Percentiles rank a stretch among this genome's conserved stretches.
Evolutionary conservation across 2,329 filamentous ascomycete genomes (phyloP).

Genomic region (Apiospora kogelbergensis): DNA sequence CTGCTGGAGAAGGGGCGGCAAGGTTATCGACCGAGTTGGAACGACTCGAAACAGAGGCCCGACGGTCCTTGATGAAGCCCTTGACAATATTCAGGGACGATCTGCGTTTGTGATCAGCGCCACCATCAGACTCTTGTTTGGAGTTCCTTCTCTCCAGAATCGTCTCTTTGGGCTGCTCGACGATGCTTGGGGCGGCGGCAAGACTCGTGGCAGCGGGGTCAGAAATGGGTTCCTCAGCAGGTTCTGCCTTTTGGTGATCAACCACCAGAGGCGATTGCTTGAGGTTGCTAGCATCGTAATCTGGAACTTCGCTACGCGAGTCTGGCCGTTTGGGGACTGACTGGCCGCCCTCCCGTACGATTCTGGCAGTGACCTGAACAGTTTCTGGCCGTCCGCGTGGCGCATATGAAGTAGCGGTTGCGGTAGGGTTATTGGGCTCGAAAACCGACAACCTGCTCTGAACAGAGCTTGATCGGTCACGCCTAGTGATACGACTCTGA

Average conservation of each 20-base stretch:
- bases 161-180: slow-evolving; percentile 36
- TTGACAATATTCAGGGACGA: slow-evolving; percentile 61
- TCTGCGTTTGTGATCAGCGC: slow-evolving; percentile 44
- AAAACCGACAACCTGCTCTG: slow-evolving; percentile 58
- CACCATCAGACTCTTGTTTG: slow-evolving; percentile 30
- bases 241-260: slow-evolving; percentile 49
- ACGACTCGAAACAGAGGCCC: slow-evolving; percentile 49
- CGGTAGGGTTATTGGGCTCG: slow-evolving; percentile 37
- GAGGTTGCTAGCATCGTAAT: slow-evolving; percentile 50
- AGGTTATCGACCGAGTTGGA: slow-evolving; percentile 47
- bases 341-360: slow-evolving; percentile 65
- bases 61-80: slow-evolving; percentile 61
- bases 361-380: slow-evolving; percentile 84
- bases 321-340: slow-evolving; percentile 41
- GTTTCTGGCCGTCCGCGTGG: slow-evolving; percentile 39
- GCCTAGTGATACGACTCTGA: slow-evolving; percentile 21
- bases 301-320: slow-evolving; percentile 39
- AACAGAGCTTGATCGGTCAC: slow-evolving; percentile 54
- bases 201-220: not conserved
- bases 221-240: slow-evolving; percentile 25
- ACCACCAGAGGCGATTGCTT: slow-evolving; percentile 61
- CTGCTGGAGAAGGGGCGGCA: slow-evolving; percentile 27
- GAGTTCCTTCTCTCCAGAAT: slow-evolving; percentile 50
- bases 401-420: slow-evolving; percentile 9
- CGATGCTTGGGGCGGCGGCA: slow-evolving; percentile 19